Evolutionary conservation across 768 basidiomycete genomes (phyloP).

Genomic region (Tylopilus felleus): DNA sequence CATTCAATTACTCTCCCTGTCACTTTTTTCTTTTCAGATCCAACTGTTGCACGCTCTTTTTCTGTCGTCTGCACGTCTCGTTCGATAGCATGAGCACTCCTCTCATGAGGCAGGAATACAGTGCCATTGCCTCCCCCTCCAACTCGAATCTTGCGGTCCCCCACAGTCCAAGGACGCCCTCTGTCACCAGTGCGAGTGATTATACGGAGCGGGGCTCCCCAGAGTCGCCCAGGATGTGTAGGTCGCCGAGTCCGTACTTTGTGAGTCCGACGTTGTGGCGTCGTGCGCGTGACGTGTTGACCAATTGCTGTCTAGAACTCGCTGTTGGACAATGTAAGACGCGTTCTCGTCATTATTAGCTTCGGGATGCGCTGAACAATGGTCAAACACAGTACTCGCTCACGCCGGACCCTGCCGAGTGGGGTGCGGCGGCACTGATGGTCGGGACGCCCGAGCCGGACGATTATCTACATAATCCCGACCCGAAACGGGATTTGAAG

Average conservation of each 20-base stretch:
- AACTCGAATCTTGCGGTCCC: conserved; percentile 20
- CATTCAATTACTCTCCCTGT: conserved; percentile 1
- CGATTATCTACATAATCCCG: conserved; percentile 63
- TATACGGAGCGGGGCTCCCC: conserved; percentile 16
- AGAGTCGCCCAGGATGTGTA: conserved; percentile 6
- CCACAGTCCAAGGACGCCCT: conserved; percentile 19
- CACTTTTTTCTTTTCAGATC: conserved; percentile 1
- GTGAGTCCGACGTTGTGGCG: conserved; percentile 12
- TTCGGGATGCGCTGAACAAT: background rate
- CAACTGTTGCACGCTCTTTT: conserved; percentile 23
- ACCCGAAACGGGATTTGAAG: conserved; percentile 50
- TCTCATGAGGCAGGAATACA: conserved; percentile 26
- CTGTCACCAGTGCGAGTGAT: conserved; percentile 18
- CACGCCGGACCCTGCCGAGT: conserved; percentile 42
- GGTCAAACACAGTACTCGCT: conserved; percentile 34
- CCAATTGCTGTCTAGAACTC: conserved; percentile 19
- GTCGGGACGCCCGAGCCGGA: conserved; percentile 52
- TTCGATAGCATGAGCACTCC: conserved; percentile 25
- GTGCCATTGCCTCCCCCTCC: conserved; percentile 23
- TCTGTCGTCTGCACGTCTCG: background rate
- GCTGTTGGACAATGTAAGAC: conserved; percentile 24
- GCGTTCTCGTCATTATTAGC: background rate
- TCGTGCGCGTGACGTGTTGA: background rate
- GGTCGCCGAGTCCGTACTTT: conserved; percentile 29
- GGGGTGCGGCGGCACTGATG: conserved; percentile 46